These are phyloP conservation scores for Nakazawaea peltata DNA, from an alignment of 805 yeast genomes.

Conservation along the genomic window DNA sequence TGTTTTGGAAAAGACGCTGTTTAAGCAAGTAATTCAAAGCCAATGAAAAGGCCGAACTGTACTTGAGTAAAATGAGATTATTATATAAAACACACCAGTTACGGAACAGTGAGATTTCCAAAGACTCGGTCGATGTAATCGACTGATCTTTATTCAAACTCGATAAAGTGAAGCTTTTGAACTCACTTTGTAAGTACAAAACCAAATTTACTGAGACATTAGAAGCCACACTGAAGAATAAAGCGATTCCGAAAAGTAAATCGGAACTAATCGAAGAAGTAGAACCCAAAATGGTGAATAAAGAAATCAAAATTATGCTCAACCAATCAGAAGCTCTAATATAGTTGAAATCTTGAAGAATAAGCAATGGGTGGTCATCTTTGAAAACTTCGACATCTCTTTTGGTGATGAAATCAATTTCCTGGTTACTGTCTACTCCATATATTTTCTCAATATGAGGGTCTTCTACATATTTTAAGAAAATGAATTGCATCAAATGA, in stretches of 20 bases:
- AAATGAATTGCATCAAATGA: slow-evolving; percentile 69
- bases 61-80: slow-evolving; percentile 10
- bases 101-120: slow-evolving; percentile 37
- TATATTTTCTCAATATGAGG: slow-evolving; percentile 83
- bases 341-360: slow-evolving; percentile 53
- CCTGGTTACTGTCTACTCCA: slow-evolving; percentile 23
- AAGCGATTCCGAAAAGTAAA: slow-evolving; percentile 23
- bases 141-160: slow-evolving; percentile 57
- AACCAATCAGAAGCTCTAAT: slow-evolving; percentile 58
- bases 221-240: slow-evolving; percentile 40
- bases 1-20: slow-evolving; percentile 16
- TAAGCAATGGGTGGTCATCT: slow-evolving; percentile 36
- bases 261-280: slow-evolving; percentile 16
- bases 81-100: slow-evolving; percentile 65
- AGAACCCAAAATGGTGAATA: slow-evolving; percentile 24
- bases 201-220: slow-evolving; percentile 41
- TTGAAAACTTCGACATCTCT: slow-evolving; percentile 12
- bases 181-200: slow-evolving; percentile 49
- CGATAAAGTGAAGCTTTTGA: slow-evolving; percentile 51
- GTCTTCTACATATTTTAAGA: slow-evolving; percentile 67
- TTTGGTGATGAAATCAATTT: slow-evolving; percentile 24
- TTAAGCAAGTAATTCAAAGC: slow-evolving; percentile 11
- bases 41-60: slow-evolving; percentile 11
- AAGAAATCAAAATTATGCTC: slow-evolving; percentile 36
- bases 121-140: slow-evolving; percentile 5